These are phyloP conservation scores for Fusarium sp. DNA, from an alignment of 2,329 filamentous ascomycete species.

Conservation along the genomic window DNA sequence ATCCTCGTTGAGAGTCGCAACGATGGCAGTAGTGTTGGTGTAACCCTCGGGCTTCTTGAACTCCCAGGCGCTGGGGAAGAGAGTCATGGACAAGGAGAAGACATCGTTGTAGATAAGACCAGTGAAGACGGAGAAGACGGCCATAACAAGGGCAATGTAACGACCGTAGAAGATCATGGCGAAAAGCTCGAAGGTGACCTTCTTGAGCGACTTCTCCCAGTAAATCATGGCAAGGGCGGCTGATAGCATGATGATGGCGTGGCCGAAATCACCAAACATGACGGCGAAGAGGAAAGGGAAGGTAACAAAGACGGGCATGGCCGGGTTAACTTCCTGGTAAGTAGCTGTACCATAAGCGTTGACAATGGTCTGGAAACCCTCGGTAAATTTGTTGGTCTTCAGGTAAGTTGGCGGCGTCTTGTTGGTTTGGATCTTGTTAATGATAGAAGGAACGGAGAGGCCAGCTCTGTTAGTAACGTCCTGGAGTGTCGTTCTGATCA, in stretches of 20 bases:
- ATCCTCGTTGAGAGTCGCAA: conserved; percentile 72
- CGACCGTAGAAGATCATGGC: conserved; percentile 99
- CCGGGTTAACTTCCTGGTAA: conserved; percentile 97
- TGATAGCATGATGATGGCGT: conserved; percentile 88
- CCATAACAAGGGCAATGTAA: conserved; percentile 99
- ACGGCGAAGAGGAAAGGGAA: conserved; percentile 99
- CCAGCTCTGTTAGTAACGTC: conserved; percentile 97
- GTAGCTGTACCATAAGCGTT: conserved; percentile 98
- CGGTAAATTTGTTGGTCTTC: conserved; percentile 98
- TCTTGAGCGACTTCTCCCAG: conserved; percentile 93
- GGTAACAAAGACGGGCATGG: conserved; percentile 93
- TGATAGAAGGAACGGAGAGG: conserved; percentile 96
- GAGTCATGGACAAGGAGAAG: conserved; percentile 91
- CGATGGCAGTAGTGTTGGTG: conserved; percentile 72
- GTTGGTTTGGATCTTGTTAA: conserved; percentile 96
- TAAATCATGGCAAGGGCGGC: conserved; percentile 94
- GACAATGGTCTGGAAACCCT: conserved; percentile 98
- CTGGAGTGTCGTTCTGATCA: conserved; percentile 93
- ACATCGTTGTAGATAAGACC: conserved; percentile 98
- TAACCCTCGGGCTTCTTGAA: conserved; percentile 77
- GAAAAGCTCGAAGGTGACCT: conserved; percentile 92
- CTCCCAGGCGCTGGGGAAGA: conserved; percentile 92
- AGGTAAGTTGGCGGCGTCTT: conserved; percentile 98
- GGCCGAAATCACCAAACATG: conserved; percentile 99
- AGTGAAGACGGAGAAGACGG: conserved; percentile 95